These are phyloP conservation scores for Pichia sp. DNA, from an alignment of 1,139 yeast species.

Conservation along the genomic window DNA sequence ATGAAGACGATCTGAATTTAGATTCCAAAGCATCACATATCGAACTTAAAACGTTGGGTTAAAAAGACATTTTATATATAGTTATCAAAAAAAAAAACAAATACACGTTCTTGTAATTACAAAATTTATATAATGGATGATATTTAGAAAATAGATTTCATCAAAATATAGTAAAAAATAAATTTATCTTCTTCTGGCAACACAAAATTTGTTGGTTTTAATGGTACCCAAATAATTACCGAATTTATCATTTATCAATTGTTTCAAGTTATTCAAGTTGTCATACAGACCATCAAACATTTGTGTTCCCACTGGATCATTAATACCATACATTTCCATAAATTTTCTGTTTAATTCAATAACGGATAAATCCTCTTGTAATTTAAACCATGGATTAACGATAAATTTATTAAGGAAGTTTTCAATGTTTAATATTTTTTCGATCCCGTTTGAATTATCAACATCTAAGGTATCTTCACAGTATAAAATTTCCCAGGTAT, in stretches of 20 bases:
- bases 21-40: slow-evolving; percentile 21
- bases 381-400: slow-evolving; percentile 14
- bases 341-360: slow-evolving; percentile 19
- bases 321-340: slow-evolving; percentile 19
- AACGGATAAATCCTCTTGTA: slow-evolving; percentile 16
- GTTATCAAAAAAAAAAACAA: not conserved
- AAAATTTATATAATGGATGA: not conserved
- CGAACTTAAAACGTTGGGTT: slow-evolving; percentile 27
- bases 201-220: slow-evolving; percentile 14
- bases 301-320: slow-evolving; percentile 14
- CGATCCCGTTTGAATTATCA: slow-evolving; percentile 41
- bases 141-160: not conserved
- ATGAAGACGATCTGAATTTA: slow-evolving; percentile 1
- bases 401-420: slow-evolving; percentile 7
- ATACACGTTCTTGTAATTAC: not conserved
- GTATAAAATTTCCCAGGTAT: slow-evolving; percentile 38
- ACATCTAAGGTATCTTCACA: slow-evolving; percentile 46
- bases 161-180: not conserved
- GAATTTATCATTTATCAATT: not conserved
- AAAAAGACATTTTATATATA: slow-evolving; percentile 3
- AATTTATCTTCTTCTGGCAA: slow-evolving; percentile 13
- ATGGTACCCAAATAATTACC: slow-evolving; percentile 7
- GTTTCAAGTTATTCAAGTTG: slow-evolving; percentile 1
- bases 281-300: slow-evolving; percentile 15
- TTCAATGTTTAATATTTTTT: slow-evolving; percentile 8